These are phyloP conservation scores for Cladosporium phlei DNA, from an alignment of 2,329 filamentous ascomycete species.

Conservation along the genomic window DNA sequence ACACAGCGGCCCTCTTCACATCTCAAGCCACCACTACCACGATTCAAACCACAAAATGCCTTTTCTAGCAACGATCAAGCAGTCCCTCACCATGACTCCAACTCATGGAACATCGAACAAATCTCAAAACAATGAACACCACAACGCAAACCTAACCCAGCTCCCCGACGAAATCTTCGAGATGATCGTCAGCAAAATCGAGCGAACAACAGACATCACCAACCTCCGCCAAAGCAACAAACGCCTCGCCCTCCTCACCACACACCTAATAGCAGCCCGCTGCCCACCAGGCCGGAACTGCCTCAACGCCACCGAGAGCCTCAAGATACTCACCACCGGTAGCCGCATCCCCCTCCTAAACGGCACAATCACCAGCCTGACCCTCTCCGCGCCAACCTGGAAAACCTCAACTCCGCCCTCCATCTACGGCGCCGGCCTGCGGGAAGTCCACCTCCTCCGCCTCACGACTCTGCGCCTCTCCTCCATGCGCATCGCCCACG, in stretches of 20 bases:
- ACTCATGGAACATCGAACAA: no score
- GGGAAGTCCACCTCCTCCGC: background rate
- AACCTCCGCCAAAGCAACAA: slow-evolving; percentile 3
- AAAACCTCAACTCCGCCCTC: background rate
- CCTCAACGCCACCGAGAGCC: background rate
- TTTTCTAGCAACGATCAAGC: no score
- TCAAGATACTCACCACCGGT: slow-evolving; percentile 1
- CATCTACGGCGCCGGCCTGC: background rate
- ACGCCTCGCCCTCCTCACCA: slow-evolving; percentile 5
- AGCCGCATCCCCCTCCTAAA: slow-evolving; percentile 2
- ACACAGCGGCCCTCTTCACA: no score
- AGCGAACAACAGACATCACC: background rate
- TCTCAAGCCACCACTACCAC: no score
- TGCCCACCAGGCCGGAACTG: background rate
- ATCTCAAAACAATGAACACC: background rate
- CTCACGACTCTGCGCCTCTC: background rate
- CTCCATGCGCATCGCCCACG: background rate
- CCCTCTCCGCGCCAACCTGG: background rate
- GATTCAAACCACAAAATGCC: no score
- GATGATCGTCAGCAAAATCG: background rate
- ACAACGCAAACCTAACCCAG: background rate
- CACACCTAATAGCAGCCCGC: background rate
- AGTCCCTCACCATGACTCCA: no score
- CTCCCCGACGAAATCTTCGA: slow-evolving; percentile 5
- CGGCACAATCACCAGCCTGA: background rate